Evolutionary conservation across 2,329 filamentous ascomycete genomes (phyloP).

Genomic region (Dactylonectria macrodidyma): DNA sequence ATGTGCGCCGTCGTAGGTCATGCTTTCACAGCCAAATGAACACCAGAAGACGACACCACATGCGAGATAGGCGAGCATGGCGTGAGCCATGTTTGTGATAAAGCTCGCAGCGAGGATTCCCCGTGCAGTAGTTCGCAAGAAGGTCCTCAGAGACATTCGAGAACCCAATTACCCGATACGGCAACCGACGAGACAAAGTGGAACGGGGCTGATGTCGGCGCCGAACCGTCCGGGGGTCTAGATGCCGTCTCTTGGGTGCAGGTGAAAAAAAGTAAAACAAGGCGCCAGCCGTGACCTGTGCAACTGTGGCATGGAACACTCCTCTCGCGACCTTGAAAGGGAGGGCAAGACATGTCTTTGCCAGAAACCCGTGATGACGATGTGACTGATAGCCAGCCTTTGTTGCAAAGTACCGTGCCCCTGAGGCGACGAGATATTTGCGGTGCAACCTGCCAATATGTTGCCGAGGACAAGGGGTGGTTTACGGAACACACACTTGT

Average conservation of each 20-base stretch:
- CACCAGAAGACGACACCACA: slow-evolving; percentile 19
- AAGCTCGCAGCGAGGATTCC: slow-evolving; percentile 38
- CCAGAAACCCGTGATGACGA: slow-evolving; percentile 8
- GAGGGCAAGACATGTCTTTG: slow-evolving; percentile 1
- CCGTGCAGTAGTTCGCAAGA: slow-evolving; percentile 42
- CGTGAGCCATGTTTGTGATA: slow-evolving; percentile 36
- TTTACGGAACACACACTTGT: slow-evolving; percentile 6
- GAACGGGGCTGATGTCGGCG: slow-evolving; percentile 40
- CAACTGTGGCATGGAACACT: slow-evolving; percentile 30
- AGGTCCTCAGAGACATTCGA: slow-evolving; percentile 31
- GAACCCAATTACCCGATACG: slow-evolving; percentile 39
- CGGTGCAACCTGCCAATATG: slow-evolving; percentile 10
- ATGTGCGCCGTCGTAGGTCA: slow-evolving; percentile 3
- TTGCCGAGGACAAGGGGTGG: slow-evolving; percentile 17
- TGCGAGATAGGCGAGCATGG: slow-evolving; percentile 31
- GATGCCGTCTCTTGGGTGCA: slow-evolving; percentile 33
- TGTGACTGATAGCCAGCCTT: slow-evolving; percentile 19
- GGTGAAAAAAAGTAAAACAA: slow-evolving; percentile 18
- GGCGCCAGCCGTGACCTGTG: slow-evolving; percentile 18
- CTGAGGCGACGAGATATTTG: slow-evolving; percentile 23
- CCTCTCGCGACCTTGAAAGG: slow-evolving; percentile 1
- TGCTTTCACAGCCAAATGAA: slow-evolving; percentile 7
- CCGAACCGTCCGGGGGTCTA: slow-evolving; percentile 40
- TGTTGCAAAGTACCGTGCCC: not conserved
- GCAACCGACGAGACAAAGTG: slow-evolving; percentile 28